phyloP scores from a whole-genome alignment of 1,284 basidiomycete genomes.

The Porodaedalea pini region DNA sequence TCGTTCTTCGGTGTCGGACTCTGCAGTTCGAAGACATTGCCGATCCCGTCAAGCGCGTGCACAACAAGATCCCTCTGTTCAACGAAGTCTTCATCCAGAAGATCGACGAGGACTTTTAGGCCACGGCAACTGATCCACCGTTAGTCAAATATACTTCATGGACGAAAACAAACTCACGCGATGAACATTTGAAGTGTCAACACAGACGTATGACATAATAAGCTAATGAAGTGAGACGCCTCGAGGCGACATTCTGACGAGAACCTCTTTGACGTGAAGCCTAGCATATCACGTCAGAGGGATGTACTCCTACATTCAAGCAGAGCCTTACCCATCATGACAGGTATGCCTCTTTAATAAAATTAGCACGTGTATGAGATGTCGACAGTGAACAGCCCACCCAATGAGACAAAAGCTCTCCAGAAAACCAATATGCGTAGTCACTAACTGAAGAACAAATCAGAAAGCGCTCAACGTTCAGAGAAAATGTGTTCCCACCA shows the following conservation, averaged over 20 bases:
- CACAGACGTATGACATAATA: conserved; percentile 89
- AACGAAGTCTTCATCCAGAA: conserved; percentile 93
- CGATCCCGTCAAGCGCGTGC: conserved; percentile 91
- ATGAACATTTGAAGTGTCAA: conserved; percentile 98
- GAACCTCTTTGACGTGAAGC: conserved; percentile 92
- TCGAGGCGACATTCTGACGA: conserved; percentile 91
- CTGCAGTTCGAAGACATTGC: conserved; percentile 91
- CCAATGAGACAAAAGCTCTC: conserved; percentile 96
- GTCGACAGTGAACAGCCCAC: conserved; percentile 37
- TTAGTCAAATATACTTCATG: conserved; percentile 10
- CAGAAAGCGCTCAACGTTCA: conserved; percentile 1
- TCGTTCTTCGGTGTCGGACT: conserved; percentile 96
- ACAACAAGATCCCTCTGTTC: conserved; percentile 89
- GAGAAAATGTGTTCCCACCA: conserved; percentile 46
- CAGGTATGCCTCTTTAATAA: conserved; percentile 74
- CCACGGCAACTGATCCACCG: conserved; percentile 73
- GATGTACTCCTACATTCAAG: conserved; percentile 19
- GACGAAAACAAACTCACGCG: conserved; percentile 53
- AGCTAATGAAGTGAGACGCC: conserved; percentile 90
- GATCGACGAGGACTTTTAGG: conserved; percentile 88
- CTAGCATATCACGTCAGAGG: conserved; percentile 31
- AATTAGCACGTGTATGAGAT: conserved; percentile 15
- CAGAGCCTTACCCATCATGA: conserved; percentile 72
- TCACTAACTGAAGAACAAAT: conserved; percentile 65
- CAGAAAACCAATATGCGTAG: conserved; percentile 77